These are phyloP conservation scores for Chaetomium cochliodes DNA, from an alignment of 495 filamentous ascomycete species.

Conservation along the genomic window DNA sequence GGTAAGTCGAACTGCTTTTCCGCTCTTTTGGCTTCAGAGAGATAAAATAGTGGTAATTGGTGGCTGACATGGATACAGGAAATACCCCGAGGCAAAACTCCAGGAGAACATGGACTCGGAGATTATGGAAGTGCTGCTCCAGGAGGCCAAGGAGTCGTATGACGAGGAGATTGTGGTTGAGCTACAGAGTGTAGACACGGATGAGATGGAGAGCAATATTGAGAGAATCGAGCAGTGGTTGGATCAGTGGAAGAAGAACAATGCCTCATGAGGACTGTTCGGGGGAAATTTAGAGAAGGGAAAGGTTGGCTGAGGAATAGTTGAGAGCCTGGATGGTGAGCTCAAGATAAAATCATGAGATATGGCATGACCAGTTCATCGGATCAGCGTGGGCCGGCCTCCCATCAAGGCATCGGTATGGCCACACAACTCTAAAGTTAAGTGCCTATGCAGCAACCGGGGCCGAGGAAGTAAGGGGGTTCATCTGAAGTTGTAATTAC, in stretches of 20 bases:
- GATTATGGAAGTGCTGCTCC: conserved; percentile 91
- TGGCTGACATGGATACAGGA: conserved; percentile 43
- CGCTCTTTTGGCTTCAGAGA: too few relatives aligned
- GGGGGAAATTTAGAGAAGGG: not conserved
- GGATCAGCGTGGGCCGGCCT: not conserved
- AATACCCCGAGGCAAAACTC: conserved; percentile 80
- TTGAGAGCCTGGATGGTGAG: not conserved
- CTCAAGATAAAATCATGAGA: not conserved
- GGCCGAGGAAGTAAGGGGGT: conserved; percentile 8
- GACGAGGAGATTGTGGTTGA: conserved; percentile 89
- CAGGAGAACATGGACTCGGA: conserved; percentile 96
- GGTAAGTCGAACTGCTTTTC: conserved; percentile 45
- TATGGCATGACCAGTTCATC: conserved; percentile 1
- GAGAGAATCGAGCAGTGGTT: conserved; percentile 82
- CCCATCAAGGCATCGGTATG: not conserved
- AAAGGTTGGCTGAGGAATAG: not conserved
- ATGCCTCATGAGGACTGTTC: conserved; percentile 24
- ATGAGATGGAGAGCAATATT: conserved; percentile 84
- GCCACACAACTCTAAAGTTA: not conserved
- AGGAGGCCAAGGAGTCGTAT: conserved; percentile 86
- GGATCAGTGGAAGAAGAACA: conserved; percentile 72
- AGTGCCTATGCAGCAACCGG: conserved; percentile 20
- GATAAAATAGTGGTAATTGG: not conserved
- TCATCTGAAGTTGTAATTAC: not conserved
- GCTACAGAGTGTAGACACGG: conserved; percentile 73